Conservation (phyloP, 208 protist genomes). For the Crithidia sp. region DNA sequence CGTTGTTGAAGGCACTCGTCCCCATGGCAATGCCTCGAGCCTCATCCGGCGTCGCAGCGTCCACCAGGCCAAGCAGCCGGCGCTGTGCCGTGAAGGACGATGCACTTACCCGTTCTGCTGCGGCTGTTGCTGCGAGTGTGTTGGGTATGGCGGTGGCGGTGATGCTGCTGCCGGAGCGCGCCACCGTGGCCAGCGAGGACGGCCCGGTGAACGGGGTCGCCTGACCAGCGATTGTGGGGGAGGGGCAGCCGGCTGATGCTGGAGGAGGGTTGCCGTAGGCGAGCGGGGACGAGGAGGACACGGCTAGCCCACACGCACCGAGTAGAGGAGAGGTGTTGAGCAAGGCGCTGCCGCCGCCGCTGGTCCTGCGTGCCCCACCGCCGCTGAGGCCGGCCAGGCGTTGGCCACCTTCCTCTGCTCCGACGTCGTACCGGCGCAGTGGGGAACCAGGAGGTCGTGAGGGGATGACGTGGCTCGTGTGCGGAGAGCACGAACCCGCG, state of each 20-base stretch:
- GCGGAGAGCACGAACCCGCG: background rate
- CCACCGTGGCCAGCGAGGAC: background rate
- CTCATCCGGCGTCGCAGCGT: slow-evolving; percentile 7
- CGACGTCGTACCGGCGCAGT: too few relatives aligned
- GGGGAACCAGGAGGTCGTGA: too few relatives aligned
- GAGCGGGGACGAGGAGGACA: background rate
- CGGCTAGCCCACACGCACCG: background rate
- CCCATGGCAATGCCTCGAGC: slow-evolving; percentile 8
- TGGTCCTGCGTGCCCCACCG: background rate
- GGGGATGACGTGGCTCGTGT: too few relatives aligned
- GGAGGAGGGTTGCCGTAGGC: too few relatives aligned
- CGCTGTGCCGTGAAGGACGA: slow-evolving; percentile 5
- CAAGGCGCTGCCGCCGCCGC: background rate
- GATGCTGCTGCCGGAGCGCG: too few relatives aligned
- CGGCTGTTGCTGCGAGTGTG: background rate
- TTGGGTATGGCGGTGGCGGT: too few relatives aligned
- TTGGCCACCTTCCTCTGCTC: too few relatives aligned
- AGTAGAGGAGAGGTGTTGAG: background rate
- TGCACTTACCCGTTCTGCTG: background rate
- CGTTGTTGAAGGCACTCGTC: slow-evolving; percentile 15
- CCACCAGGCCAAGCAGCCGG: slow-evolving; percentile 10
- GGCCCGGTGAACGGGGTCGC: background rate
- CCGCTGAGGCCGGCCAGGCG: too few relatives aligned
- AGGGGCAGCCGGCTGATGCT: too few relatives aligned
- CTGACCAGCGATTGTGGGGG: too few relatives aligned